These are phyloP conservation scores for Zizania latifolia DNA, from an alignment of 176 grass and related monocot genomes.

Conservation along the genomic window DNA sequence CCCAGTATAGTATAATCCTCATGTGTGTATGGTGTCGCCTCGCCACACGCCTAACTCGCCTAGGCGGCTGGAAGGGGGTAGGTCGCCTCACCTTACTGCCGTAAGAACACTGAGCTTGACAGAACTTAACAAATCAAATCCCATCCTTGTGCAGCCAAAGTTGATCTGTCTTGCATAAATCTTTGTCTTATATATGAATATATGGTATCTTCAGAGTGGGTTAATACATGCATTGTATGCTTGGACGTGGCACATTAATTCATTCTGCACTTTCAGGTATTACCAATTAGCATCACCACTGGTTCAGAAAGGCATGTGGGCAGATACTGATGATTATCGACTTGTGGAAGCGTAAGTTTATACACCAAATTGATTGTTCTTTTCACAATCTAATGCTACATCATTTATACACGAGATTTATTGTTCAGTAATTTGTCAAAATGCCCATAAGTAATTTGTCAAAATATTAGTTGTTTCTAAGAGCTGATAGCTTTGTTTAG, in stretches of 20 bases:
- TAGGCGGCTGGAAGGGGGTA: too few species aligned
- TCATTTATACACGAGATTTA: neutral
- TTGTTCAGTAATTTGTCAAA: too few species aligned
- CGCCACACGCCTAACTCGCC: too few species aligned
- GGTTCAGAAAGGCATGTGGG: conserved; percentile 55
- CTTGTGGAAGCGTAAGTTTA: conserved; percentile 64
- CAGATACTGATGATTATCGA: conserved; percentile 61
- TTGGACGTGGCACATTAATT: neutral
- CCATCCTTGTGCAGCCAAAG: neutral
- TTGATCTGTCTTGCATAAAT: neutral
- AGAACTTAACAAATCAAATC: neutral
- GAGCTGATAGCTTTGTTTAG: neutral
- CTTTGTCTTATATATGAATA: neutral
- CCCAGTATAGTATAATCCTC: too few species aligned
- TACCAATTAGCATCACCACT: conserved; percentile 53
- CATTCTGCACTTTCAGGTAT: conserved; percentile 47
- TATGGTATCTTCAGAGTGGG: conserved; percentile 7
- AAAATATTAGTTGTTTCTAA: neutral
- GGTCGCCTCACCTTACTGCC: too few species aligned
- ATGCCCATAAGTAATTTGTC: too few species aligned
- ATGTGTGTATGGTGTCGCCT: too few species aligned
- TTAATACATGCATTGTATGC: conserved; percentile 2
- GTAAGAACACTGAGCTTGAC: neutral
- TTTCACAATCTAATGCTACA: neutral
- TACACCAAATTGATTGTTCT: neutral